These are phyloP conservation scores for Thecaphora thlaspeos DNA, from an alignment of 1,284 basidiomycete genomes.

Conservation along the genomic window DNA sequence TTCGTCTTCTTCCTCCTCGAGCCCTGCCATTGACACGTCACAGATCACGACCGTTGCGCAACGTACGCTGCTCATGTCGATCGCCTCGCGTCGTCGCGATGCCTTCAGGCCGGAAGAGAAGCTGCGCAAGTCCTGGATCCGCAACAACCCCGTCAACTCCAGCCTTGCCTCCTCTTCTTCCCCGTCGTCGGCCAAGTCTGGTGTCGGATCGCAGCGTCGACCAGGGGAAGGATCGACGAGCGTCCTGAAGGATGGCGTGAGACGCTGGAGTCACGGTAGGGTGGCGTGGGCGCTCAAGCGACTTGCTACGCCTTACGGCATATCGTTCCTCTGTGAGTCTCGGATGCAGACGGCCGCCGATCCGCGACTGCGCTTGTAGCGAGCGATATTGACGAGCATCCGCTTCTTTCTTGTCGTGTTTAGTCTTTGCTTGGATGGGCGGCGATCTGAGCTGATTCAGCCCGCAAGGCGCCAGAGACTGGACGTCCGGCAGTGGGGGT, in stretches of 20 bases:
- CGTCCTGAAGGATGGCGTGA: slow-evolving; percentile 18
- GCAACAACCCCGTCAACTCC: slow-evolving; percentile 28
- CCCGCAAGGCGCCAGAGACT: too few species aligned
- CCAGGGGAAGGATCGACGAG: too few species aligned
- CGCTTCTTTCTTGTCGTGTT: too few species aligned
- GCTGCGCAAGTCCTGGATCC: slow-evolving; percentile 21
- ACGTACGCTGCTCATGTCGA: slow-evolving; percentile 22
- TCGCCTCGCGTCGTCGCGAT: slow-evolving; percentile 13
- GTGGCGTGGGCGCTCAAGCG: slow-evolving; percentile 41
- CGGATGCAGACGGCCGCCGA: too few species aligned
- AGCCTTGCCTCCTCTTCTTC: slow-evolving; percentile 9
- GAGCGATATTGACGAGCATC: too few species aligned
- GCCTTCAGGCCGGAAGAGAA: slow-evolving; percentile 25
- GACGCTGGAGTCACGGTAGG: slow-evolving; percentile 40
- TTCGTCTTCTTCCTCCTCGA: too few species aligned
- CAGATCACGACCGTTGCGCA: slow-evolving; percentile 20
- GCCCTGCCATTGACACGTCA: too few species aligned
- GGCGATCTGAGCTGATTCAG: slow-evolving; percentile 45
- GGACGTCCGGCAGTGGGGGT: too few species aligned
- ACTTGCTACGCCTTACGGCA: slow-evolving; percentile 49
- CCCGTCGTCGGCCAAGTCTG: neutral
- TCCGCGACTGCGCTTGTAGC: too few species aligned
- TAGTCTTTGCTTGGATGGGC: slow-evolving; percentile 54
- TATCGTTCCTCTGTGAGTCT: slow-evolving; percentile 53
- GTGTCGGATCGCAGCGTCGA: too few species aligned